A percentile compares a stretch with the other conserved stretches of the same genome.
Conservation (phyloP, 2,329 filamentous ascomycete species). For the Exophiala aquamarina region DNA sequence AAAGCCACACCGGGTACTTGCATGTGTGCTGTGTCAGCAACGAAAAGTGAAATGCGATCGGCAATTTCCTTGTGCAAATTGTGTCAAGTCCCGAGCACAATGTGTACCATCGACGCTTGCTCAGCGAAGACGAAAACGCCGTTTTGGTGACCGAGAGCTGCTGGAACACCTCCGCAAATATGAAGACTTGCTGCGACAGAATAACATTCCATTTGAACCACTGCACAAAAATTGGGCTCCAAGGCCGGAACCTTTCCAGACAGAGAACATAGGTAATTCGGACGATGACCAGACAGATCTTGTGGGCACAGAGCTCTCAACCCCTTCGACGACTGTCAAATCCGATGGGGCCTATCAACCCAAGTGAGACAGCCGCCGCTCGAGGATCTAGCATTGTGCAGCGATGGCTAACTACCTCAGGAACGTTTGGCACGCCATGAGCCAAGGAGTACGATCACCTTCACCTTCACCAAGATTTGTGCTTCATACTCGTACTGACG, state of each 20-base stretch:
- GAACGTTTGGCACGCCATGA: constrained; percentile 49
- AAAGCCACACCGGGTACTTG: constrained; percentile 43
- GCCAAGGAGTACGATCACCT: constrained; percentile 37
- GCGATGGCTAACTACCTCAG: constrained; percentile 36
- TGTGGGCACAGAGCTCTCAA: constrained; percentile 24
- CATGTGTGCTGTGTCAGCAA: constrained; percentile 73
- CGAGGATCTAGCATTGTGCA: constrained; percentile 1
- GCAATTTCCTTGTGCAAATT: constrained; percentile 69
- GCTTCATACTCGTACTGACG: constrained; percentile 23
- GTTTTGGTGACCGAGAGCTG: constrained; percentile 69
- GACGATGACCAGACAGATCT: constrained; percentile 30
- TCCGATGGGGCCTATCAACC: constrained; percentile 31
- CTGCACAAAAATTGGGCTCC: constrained; percentile 46
- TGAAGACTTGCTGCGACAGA: constrained; percentile 63
- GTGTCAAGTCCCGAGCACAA: constrained; percentile 61
- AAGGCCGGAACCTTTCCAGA: constrained; percentile 23
- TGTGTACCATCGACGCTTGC: constrained; percentile 49
- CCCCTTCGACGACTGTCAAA: constrained; percentile 27
- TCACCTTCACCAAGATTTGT: not conserved
- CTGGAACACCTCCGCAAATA: constrained; percentile 69
- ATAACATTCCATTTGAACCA: constrained; percentile 69
- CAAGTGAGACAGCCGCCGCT: constrained; percentile 31
- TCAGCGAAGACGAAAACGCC: constrained; percentile 58
- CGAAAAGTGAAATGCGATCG: constrained; percentile 75
- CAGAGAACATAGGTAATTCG: constrained; percentile 23